Base-by-base conservation (phyloP, 345 rosid species). In the Brassica juncea region DNA sequence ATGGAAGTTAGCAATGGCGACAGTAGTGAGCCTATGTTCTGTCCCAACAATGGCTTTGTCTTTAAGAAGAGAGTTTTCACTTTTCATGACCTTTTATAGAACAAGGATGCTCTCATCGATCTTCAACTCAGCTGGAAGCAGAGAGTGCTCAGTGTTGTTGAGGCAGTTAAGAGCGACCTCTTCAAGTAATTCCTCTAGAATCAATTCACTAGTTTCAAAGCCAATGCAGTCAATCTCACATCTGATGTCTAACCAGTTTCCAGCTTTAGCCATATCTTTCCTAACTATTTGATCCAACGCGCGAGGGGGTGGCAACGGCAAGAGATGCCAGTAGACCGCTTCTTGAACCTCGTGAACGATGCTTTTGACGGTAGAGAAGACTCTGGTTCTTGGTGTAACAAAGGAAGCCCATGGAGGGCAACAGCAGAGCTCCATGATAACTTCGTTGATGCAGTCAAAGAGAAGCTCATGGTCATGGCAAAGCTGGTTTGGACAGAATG, bases 211-310 rank as follows among this genome's bases (percentile, higher is more conserved):
- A 58, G 87, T 85, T 63, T 89, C 88, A 68, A 82, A 8, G n/a
- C 87, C 85, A 70, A 91, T 77, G 68, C 79, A 71, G 77, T 88
- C 91, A 14, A 82, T 58, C 32, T 89, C 94, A 37, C 62, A 76
- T 49, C 82, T 84, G 75, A 88, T 86, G 83, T 89, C 91, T 94
- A 92, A 89, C 99, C 99, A 95, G 10, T 85, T 77, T 75, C 92
- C 88, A 35, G 75, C 72, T 79, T 81, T 89, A 16, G 88, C 80
- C 94, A 94, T 72, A 85, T 90, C 99, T 85, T 91, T 94, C 66
- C 79, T 83, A 72, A 92, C 89, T 66, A 93, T 85, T 81, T 88
- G 98, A 69, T 92, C 97, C 78, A 94, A 82, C 7, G 94, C 84
- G 77, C 31, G 88, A 66, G 95, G 97, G 23, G 86, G 71, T 7